Evolutionary conservation across 2,329 filamentous ascomycete genomes (phyloP).

Genomic region (Aspergillus jensenii): DNA sequence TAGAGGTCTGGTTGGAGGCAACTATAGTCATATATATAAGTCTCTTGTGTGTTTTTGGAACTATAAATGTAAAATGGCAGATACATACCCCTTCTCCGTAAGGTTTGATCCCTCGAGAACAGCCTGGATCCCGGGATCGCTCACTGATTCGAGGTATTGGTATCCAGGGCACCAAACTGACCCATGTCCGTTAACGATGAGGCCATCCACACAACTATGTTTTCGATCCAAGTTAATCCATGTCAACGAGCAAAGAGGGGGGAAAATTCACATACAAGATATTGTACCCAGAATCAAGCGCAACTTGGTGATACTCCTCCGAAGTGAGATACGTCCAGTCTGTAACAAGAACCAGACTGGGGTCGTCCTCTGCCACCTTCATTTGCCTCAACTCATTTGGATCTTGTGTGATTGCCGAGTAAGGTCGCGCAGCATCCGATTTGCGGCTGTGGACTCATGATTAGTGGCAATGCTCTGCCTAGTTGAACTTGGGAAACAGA

Average conservation of each 20-base stretch:
- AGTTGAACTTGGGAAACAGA: too few relatives aligned
- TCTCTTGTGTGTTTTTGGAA: neutral
- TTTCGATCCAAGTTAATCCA: neutral
- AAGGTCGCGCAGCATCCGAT: constrained; percentile 46
- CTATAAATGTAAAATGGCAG: neutral
- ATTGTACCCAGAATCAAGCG: constrained; percentile 23
- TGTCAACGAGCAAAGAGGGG: neutral
- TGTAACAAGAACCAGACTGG: constrained; percentile 52
- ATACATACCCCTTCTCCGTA: constrained; percentile 34
- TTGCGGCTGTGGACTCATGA: constrained; percentile 26
- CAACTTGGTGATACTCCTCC: constrained; percentile 38
- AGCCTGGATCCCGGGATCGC: constrained; percentile 21
- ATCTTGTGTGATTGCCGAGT: constrained; percentile 49
- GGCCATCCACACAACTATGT: constrained; percentile 56
- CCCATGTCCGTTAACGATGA: constrained; percentile 63
- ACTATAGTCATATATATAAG: neutral
- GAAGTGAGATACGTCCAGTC: constrained; percentile 60
- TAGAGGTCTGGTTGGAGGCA: constrained; percentile 26
- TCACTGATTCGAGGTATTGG: constrained; percentile 40
- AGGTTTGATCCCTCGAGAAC: constrained; percentile 22
- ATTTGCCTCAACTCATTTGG: constrained; percentile 45
- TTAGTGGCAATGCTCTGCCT: neutral
- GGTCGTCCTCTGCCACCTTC: constrained; percentile 48
- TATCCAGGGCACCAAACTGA: constrained; percentile 52
- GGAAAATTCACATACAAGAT: constrained; percentile 20